Evolutionary conservation across 2,329 filamentous ascomycete species (phyloP), one percentile per base, ranked within the genome.

Genomic region (Penicillium sclerotiorum): DNA sequence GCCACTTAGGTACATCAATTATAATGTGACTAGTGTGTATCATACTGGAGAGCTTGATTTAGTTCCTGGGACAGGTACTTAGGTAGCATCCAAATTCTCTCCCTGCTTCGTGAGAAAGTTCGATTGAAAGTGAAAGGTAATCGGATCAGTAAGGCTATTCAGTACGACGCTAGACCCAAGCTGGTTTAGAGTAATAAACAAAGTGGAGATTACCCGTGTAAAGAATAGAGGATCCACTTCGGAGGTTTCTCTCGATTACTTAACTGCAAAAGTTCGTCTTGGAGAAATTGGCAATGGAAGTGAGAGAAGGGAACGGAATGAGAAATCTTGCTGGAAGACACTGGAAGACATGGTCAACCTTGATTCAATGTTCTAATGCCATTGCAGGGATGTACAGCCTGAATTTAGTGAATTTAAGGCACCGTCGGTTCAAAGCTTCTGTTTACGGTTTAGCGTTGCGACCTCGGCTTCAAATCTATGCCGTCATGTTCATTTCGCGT

Each of bases 401-500:
- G 40, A 30, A 48, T 35, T 36, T 49, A 7, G 23, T 13, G 21
- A n/a, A n/a, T n/a, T n/a, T n/a, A n/a, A n/a, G n/a, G n/a, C n/a
- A n/a, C n/a, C n/a, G n/a, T 22, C 44, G 30, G 21, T 32, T 47
- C 35, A 42, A 44, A 30, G 23, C 41, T 36, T 47, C 38, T 48
- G 32, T 50, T 22, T 47, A 49, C 43, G 38, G 36, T 37, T 50
- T 40, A 47, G 41, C 45, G 48, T 39, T 36, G 33, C 59, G 53
- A 52, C 52, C 53, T 57, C 52, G 44, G 55, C 56, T 50, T 47
- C 35, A 38, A 51, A 48, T 47, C 47, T 49, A 59, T 60, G 56
- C 56, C 63, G 64, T 68, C 63, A 68, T 65, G 56, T 47, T 59
- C 55, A 47, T 55, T 41, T 66, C 65, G 60, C 65, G 63, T 69